These are phyloP conservation scores for Dicorynia guianensis DNA, from an alignment of 306 rosid species.

Conservation along the genomic window DNA sequence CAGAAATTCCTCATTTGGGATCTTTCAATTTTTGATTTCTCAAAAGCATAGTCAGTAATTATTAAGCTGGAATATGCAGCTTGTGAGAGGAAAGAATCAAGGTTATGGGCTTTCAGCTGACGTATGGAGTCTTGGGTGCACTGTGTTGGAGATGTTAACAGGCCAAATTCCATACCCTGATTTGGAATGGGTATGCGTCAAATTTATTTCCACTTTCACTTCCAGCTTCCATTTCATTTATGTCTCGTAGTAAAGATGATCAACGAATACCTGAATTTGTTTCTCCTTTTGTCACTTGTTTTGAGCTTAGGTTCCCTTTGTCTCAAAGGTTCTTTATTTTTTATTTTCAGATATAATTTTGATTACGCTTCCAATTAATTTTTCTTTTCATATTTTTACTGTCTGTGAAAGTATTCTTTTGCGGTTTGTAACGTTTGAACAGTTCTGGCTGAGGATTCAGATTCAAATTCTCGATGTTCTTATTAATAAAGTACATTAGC, in stretches of 20 bases:
- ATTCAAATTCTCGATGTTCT: too few relatives aligned
- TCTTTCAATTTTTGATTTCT: slow-evolving; percentile 10
- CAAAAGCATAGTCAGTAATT: slow-evolving; percentile 26
- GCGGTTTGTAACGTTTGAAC: neutral
- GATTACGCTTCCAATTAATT: neutral
- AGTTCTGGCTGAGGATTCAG: too few relatives aligned
- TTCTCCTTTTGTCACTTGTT: slow-evolving; percentile 21
- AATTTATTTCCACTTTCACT: neutral
- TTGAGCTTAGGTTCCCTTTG: neutral
- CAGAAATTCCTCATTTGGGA: slow-evolving; percentile 12
- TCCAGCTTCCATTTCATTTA: neutral
- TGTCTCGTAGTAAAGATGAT: slow-evolving; percentile 22
- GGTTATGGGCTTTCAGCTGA: slow-evolving; percentile 76
- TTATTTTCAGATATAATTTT: slow-evolving; percentile 14
- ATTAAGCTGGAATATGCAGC: slow-evolving; percentile 56
- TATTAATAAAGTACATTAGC: too few relatives aligned
- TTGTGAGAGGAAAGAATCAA: slow-evolving; percentile 55
- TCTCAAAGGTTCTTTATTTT: neutral
- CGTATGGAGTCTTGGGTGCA: slow-evolving; percentile 79
- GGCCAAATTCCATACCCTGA: slow-evolving; percentile 55
- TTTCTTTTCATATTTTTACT: neutral
- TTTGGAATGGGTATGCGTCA: slow-evolving; percentile 51
- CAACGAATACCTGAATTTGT: neutral
- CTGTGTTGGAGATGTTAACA: slow-evolving; percentile 74
- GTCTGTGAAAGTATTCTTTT: neutral